Conservation (phyloP, 805 yeast genomes). For the Cyberlindnera saturnus region DNA sequence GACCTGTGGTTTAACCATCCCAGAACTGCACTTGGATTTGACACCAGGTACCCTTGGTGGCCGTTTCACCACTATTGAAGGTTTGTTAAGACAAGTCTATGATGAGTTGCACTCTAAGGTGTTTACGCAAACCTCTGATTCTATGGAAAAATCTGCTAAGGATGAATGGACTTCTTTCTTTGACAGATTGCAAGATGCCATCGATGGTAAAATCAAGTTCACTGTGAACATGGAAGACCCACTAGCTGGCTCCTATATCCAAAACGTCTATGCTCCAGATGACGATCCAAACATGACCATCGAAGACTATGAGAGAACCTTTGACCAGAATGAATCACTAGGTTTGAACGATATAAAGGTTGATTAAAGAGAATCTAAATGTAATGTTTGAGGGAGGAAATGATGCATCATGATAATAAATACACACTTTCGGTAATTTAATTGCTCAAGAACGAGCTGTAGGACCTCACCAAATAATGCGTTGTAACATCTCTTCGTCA, state of each 20-base stretch:
- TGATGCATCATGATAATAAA: neutral
- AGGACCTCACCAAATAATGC: slow-evolving; percentile 76
- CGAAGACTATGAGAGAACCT: slow-evolving; percentile 86
- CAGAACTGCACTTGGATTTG: slow-evolving; percentile 85
- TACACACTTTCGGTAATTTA: neutral
- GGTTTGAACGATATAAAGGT: slow-evolving; percentile 56
- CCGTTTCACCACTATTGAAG: slow-evolving; percentile 95
- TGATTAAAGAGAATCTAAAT: neutral
- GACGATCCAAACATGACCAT: slow-evolving; percentile 91
- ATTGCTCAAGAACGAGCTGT: neutral
- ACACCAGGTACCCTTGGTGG: slow-evolving; percentile 98
- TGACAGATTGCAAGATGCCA: slow-evolving; percentile 65
- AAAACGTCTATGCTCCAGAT: slow-evolving; percentile 98
- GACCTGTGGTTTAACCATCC: slow-evolving; percentile 79
- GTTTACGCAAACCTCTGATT: slow-evolving; percentile 79
- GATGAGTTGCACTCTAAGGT: slow-evolving; percentile 87
- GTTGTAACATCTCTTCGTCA: slow-evolving; percentile 52
- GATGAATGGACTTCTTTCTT: slow-evolving; percentile 82
- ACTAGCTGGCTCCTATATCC: slow-evolving; percentile 89
- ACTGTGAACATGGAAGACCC: slow-evolving; percentile 93
- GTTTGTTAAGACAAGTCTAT: slow-evolving; percentile 78
- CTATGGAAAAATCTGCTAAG: slow-evolving; percentile 77
- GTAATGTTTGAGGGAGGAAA: neutral
- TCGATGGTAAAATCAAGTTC: slow-evolving; percentile 75
- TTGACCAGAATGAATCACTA: slow-evolving; percentile 83